Conservation (phyloP, 495 filamentous ascomycete species). For the Poronia punctata region DNA sequence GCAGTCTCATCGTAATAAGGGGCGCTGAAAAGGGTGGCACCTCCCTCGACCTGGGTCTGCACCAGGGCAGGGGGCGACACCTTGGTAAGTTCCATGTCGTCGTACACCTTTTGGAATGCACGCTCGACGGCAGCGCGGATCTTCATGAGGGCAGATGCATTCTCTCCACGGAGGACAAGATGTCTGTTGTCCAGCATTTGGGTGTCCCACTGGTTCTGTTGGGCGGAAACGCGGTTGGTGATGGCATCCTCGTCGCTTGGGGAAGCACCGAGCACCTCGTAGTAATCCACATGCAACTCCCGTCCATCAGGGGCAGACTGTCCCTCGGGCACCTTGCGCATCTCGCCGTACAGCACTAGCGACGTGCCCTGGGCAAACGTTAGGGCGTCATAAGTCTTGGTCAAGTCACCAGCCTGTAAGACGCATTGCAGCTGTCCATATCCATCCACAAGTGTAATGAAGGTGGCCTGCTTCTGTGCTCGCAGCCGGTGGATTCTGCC, state of each 20-base stretch:
- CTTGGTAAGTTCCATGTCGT: slow-evolving; percentile 70
- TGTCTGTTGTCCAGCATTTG: slow-evolving; percentile 87
- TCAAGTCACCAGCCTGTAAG: slow-evolving; percentile 65
- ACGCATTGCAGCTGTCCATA: slow-evolving; percentile 89
- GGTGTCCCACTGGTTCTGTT: slow-evolving; percentile 62
- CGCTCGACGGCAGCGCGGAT: slow-evolving; percentile 77
- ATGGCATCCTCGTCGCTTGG: slow-evolving; percentile 89
- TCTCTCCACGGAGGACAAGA: slow-evolving; percentile 84
- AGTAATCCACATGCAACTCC: slow-evolving; percentile 93
- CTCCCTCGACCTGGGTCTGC: slow-evolving; percentile 98
- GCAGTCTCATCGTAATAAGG: slow-evolving; percentile 92
- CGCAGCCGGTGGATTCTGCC: slow-evolving; percentile 83
- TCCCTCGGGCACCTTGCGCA: slow-evolving; percentile 74
- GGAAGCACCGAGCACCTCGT: slow-evolving; percentile 73
- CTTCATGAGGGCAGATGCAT: slow-evolving; percentile 81
- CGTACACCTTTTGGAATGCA: slow-evolving; percentile 77
- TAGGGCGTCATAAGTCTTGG: slow-evolving; percentile 87
- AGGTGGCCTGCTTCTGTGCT: slow-evolving; percentile 79
- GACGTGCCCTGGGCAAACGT: slow-evolving; percentile 86
- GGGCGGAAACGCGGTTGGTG: slow-evolving; percentile 77
- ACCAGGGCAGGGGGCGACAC: slow-evolving; percentile 93
- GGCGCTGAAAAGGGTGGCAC: slow-evolving; percentile 87
- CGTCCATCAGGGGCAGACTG: slow-evolving; percentile 78
- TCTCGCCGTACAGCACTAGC: slow-evolving; percentile 79
- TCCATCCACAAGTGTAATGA: slow-evolving; percentile 81